Evolutionary conservation across 2,329 filamentous ascomycete species (phyloP).

Genomic region (Neofusicoccum umdonicola): DNA sequence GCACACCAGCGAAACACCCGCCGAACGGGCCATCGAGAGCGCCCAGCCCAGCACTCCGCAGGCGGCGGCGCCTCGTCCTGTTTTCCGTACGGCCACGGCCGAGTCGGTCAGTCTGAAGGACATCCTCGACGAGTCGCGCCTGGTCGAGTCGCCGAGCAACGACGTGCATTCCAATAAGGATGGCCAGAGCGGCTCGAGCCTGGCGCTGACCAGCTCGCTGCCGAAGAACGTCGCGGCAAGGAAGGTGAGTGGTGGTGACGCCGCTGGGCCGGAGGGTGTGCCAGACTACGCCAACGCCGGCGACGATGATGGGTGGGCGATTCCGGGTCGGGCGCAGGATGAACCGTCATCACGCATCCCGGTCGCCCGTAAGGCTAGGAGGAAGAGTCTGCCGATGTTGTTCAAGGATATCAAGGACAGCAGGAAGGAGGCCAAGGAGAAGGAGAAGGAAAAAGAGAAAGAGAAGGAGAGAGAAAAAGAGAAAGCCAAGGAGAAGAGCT

Average conservation of each 20-base stretch:
- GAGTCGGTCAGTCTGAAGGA: slow-evolving; percentile 1
- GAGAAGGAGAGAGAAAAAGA: neutral
- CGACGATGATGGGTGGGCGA: neutral
- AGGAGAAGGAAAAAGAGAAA: neutral
- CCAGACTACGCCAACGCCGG: neutral
- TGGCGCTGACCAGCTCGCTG: neutral
- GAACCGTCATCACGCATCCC: neutral
- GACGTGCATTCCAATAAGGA: neutral
- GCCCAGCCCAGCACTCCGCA: neutral
- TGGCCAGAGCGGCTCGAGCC: neutral
- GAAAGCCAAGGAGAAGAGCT: neutral
- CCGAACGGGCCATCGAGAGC: neutral
- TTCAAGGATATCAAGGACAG: neutral
- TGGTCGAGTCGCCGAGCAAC: neutral
- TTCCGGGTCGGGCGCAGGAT: neutral
- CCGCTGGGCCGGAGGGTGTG: neutral
- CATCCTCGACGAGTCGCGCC: neutral
- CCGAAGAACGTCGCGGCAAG: neutral
- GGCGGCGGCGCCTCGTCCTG: neutral
- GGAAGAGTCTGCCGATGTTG: neutral
- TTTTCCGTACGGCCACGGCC: neutral
- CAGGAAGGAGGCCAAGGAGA: neutral
- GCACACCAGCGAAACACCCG: neutral
- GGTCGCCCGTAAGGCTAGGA: neutral
- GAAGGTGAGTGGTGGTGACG: neutral